phyloP scores from a whole-genome alignment of 164 flowering plant genomes.

The Dillenia turbinata region DNA sequence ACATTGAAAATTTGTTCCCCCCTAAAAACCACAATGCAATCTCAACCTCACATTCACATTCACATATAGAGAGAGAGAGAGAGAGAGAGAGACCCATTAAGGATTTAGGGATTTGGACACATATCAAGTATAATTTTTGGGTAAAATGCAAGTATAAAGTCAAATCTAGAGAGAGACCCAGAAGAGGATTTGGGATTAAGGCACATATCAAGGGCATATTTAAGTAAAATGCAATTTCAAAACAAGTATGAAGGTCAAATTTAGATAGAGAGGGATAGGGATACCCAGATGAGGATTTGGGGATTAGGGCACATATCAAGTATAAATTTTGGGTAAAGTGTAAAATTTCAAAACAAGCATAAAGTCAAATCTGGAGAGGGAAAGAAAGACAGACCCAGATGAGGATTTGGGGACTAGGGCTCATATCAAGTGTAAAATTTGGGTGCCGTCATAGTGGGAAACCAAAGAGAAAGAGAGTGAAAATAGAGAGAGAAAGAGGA shows the following conservation, averaged over 20 bases:
- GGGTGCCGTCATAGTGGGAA: slow-evolving; percentile 39
- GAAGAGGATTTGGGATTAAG: no score
- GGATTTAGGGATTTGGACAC: no score
- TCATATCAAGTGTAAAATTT: slow-evolving; percentile 60
- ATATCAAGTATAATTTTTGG: no score
- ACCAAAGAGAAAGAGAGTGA: slow-evolving; percentile 15
- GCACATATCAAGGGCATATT: no score
- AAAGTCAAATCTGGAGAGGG: background rate
- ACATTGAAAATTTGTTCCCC: background rate
- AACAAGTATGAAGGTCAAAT: background rate
- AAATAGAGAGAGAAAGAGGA: slow-evolving; percentile 1
- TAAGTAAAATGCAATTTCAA: background rate
- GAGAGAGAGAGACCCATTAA: no score
- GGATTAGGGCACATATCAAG: no score
- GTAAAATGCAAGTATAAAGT: background rate
- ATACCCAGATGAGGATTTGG: no score
- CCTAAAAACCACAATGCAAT: slow-evolving; percentile 12
- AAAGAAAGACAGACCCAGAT: background rate
- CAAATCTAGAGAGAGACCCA: no score
- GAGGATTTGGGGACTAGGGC: slow-evolving; percentile 16
- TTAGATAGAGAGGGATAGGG: no score
- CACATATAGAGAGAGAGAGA: no score
- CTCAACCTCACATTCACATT: no score
- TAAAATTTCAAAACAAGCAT: background rate
- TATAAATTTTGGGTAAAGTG: no score